A percentile compares a stretch with the other conserved stretches of the same genome.
These are phyloP conservation scores for Hypericum perforatum DNA, from an alignment of 345 rosid genomes.

Conservation along the genomic window DNA sequence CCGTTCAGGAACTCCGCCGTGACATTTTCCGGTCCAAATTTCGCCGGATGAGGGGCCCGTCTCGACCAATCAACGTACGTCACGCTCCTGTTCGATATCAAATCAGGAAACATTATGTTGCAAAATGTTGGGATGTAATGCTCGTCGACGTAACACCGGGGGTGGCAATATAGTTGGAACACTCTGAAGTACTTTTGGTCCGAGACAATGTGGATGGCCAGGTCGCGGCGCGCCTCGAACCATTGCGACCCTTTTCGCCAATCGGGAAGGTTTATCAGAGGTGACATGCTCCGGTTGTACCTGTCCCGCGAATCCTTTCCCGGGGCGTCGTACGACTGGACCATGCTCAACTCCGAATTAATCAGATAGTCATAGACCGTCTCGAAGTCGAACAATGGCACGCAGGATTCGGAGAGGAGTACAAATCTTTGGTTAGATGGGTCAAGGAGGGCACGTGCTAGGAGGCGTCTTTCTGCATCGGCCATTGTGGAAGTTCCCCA, in stretches of 20 bases:
- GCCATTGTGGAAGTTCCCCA: too few species aligned
- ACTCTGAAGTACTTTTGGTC: conserved; percentile 36
- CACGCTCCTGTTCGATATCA: conserved; percentile 39
- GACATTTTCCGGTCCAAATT: conserved; percentile 32
- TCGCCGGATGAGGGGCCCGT: conserved; percentile 56
- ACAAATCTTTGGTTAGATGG: conserved; percentile 58
- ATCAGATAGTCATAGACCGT: conserved; percentile 43
- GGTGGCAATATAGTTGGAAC: conserved; percentile 32
- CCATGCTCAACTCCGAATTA: conserved; percentile 38
- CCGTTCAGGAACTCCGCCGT: conserved; percentile 43
- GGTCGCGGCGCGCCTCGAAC: conserved; percentile 55
- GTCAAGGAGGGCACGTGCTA: conserved; percentile 63
- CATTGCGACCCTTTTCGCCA: conserved; percentile 88
- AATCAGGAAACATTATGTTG: conserved; percentile 23
- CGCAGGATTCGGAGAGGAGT: conserved; percentile 65
- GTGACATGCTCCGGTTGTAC: conserved; percentile 47
- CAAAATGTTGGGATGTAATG: conserved; percentile 61
- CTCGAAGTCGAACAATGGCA: conserved; percentile 51
- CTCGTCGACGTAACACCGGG: conserved; percentile 59
- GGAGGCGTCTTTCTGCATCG: conserved; percentile 37
- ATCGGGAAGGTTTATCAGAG: conserved; percentile 37
- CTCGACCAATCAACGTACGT: conserved; percentile 74
- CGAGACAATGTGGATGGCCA: conserved; percentile 31
- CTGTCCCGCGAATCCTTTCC: conserved; percentile 43
- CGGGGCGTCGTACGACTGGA: conserved; percentile 39